Evolutionary conservation across 2,329 filamentous ascomycete species (phyloP).

Genomic region (Magnaporthales sp.): DNA sequence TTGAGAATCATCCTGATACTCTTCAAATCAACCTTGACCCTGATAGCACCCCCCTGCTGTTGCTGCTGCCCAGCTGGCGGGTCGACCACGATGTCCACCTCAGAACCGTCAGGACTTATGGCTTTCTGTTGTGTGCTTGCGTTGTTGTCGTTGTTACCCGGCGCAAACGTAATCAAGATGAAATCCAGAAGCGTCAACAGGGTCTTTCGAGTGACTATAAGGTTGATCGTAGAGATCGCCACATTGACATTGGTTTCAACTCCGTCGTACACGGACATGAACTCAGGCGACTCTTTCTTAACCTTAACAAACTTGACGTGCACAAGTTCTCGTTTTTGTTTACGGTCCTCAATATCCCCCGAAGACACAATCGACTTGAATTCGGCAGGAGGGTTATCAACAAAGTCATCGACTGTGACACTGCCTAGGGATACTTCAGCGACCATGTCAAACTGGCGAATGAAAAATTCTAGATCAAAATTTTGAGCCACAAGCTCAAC

Average conservation of each 20-base stretch:
- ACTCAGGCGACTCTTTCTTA: slow-evolving; percentile 85
- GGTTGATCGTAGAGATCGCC: slow-evolving; percentile 87
- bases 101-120: slow-evolving; percentile 29
- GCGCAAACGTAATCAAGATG: slow-evolving; percentile 78
- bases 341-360: slow-evolving; percentile 59
- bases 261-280: slow-evolving; percentile 83
- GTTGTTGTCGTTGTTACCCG: slow-evolving; percentile 38
- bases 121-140: slow-evolving; percentile 21
- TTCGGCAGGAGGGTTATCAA: slow-evolving; percentile 78
- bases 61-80: slow-evolving; percentile 24
- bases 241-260: slow-evolving; percentile 90
- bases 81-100: slow-evolving; percentile 27
- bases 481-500: slow-evolving; percentile 87
- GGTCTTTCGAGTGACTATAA: slow-evolving; percentile 89
- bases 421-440: slow-evolving; percentile 84
- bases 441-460: slow-evolving; percentile 84
- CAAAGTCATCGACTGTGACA: slow-evolving; percentile 86
- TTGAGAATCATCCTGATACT: slow-evolving; percentile 92
- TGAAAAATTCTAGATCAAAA: slow-evolving; percentile 81
- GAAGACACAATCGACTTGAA: slow-evolving; percentile 98
- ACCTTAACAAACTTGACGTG: slow-evolving; percentile 84
- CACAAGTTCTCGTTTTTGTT: slow-evolving; percentile 73
- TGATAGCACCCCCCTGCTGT: slow-evolving; percentile 63
- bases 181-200: slow-evolving; percentile 90
- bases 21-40: slow-evolving; percentile 88